phyloP scores from a whole-genome alignment of 2,329 filamentous ascomycete species.

The Colletotrichum brevisporum region DNA sequence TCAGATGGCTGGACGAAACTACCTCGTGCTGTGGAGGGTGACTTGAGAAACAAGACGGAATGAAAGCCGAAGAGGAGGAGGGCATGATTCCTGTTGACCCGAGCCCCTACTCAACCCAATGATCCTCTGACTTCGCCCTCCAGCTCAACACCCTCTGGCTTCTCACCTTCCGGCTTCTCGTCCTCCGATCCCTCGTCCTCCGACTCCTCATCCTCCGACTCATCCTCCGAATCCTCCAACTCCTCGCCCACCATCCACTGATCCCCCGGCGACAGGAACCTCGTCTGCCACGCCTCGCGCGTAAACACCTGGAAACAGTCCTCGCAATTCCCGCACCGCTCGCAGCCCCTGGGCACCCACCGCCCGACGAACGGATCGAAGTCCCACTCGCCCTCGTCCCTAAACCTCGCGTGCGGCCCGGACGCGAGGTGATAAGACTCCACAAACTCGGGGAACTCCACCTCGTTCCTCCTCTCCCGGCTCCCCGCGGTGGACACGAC shows the following conservation, averaged over 20 bases:
- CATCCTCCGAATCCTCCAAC: too few relatives aligned
- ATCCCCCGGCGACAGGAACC: neutral
- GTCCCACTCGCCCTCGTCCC: neutral
- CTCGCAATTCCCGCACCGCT: conserved; percentile 13
- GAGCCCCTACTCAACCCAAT: too few relatives aligned
- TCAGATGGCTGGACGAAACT: too few relatives aligned
- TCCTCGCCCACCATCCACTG: neutral
- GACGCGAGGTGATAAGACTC: conserved; percentile 15
- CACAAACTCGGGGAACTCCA: neutral
- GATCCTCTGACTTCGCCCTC: too few relatives aligned
- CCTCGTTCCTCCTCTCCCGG: neutral
- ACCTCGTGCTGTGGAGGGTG: too few relatives aligned
- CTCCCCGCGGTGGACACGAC: conserved; percentile 1
- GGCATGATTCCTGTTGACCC: too few relatives aligned
- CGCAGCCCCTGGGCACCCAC: conserved; percentile 4
- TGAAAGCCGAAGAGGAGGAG: too few relatives aligned
- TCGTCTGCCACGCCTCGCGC: neutral
- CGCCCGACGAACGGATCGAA: neutral
- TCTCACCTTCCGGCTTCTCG: too few relatives aligned
- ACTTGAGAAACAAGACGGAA: too few relatives aligned
- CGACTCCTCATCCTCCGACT: too few relatives aligned
- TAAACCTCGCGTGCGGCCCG: neutral
- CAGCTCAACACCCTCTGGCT: too few relatives aligned
- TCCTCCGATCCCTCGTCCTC: too few relatives aligned
- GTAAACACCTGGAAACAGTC: conserved; percentile 6